These are phyloP conservation scores for Phoenix dactylifera DNA, from an alignment of 176 grass and related monocot species.

Conservation along the genomic window DNA sequence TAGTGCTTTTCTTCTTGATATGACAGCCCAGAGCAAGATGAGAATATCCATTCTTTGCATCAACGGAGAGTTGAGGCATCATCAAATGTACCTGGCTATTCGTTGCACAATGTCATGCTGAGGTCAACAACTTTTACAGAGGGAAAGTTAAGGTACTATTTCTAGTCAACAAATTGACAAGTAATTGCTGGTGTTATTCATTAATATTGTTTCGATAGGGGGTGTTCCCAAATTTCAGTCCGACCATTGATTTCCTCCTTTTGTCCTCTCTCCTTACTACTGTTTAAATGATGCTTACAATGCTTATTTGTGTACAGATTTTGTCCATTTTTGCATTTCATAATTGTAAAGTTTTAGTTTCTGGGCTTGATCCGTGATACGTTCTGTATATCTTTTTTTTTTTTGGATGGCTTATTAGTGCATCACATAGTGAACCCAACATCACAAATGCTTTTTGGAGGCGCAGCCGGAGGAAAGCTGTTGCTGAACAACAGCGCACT, in stretches of 20 bases:
- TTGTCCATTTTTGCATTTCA: no score
- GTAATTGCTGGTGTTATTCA: slow-evolving; percentile 22
- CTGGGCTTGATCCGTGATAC: no score
- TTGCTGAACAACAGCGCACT: slow-evolving; percentile 58
- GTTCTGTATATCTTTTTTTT: background rate
- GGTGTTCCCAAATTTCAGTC: background rate
- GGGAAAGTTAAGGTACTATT: slow-evolving; percentile 79
- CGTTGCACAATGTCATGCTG: slow-evolving; percentile 66
- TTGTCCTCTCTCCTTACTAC: background rate
- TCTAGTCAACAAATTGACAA: slow-evolving; percentile 11
- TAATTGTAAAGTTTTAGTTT: no score
- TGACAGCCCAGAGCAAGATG: slow-evolving; percentile 56
- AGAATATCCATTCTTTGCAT: slow-evolving; percentile 44
- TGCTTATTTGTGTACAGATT: no score
- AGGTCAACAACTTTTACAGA: slow-evolving; percentile 92
- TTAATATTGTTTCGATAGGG: slow-evolving; percentile 6
- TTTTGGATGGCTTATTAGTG: slow-evolving; percentile 39
- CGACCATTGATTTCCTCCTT: background rate
- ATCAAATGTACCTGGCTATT: slow-evolving; percentile 68
- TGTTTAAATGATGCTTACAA: no score
- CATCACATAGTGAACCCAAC: slow-evolving; percentile 92
- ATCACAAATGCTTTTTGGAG: slow-evolving; percentile 87
- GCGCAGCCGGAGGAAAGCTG: slow-evolving; percentile 66
- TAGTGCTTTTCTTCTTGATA: slow-evolving; percentile 3
- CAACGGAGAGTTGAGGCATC: slow-evolving; percentile 81